Evolutionary conservation across 805 yeast species (phyloP), one percentile per base, ranked within the genome.

Genomic region (Zygoascus tannicola): DNA sequence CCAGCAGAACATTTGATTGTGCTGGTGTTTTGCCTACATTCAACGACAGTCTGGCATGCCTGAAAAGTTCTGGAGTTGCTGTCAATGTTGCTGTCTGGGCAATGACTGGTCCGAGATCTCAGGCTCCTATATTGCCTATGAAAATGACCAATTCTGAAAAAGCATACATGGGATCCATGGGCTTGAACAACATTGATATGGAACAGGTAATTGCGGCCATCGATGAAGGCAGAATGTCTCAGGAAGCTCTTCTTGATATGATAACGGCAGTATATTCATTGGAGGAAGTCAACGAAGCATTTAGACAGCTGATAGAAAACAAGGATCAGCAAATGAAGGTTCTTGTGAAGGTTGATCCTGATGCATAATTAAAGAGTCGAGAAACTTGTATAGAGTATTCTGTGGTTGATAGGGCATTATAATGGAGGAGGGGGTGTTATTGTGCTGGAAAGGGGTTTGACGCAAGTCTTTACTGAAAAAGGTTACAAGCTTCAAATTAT

Each of bases 311-410:
- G 51, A 61, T 69, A 44, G 56, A 67, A 21, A 69, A 78, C 50
- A 78, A 76, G 57, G 80, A 71, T 34, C 65, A 66, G 15, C 77
- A 77, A 54, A 71, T 77, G 32, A 77, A 78, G 56, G 67, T 77
- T 26, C 58, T 76, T 4, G 43, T 45, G 15, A 14, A 19, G 4
- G 45, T 43, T 18, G 35, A 43, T 28, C 7, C n/a, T n/a, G n/a
- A n/a, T n/a, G n/a, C n/a, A n/a, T n/a, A n/a, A n/a, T n/a, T n/a
- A n/a, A n/a, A n/a, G n/a, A n/a, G n/a, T n/a, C n/a, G n/a, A n/a
- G n/a, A n/a, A n/a, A n/a, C n/a, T n/a, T n/a, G n/a, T n/a, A n/a
- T n/a, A n/a, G n/a, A n/a, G n/a, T n/a, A n/a, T n/a, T n/a, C n/a
- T n/a, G n/a, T n/a, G n/a, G n/a, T n/a, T n/a, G n/a, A n/a, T n/a